Evolutionary conservation across 192 early-diverging fungal species (phyloP), one percentile per base, ranked within the genome.

Genomic region (Dimargaris xerosporica): DNA sequence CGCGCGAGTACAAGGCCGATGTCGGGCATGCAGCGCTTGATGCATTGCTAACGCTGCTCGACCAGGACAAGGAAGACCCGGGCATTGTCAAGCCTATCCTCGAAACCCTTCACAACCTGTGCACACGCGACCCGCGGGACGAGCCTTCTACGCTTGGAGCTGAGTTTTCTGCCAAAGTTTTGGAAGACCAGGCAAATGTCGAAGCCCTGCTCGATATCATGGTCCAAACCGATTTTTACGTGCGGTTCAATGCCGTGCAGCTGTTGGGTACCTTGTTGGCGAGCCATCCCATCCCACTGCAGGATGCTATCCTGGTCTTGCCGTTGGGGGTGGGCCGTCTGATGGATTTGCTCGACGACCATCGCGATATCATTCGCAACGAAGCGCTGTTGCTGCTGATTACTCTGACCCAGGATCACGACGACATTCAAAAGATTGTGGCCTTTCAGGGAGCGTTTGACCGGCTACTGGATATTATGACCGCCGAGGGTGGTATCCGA

Each of bases 401-500:
- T 59, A 79, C 89, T 0, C 78, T 99, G 48, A 94, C 94, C n/a
- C 80, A 88, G 55, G 82, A 75, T 46, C 94, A 95, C 71, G 88
- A 91, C 12, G 94, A 97, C 61, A 88, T 99, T 28, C 96, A 99
- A 76, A 97, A 99, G 78, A 91, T 99, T 64, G 89, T 99, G 53
- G 95, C 96, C 16, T 99, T 99, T 75, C 91, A 97, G 62, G 94
- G 91, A 65, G 91, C 93, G 5, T 99, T 99, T 74, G 96, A 99
- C 61, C 78, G 86, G 11, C 73, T 99, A 25, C 73, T 99, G 56
- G 77, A 75, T 2, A 91, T 97, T 54, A 88, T 96, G 62, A 68
- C 84, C 54, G 91, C 92, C 39, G 93, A 97, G 66, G 93, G 90
- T 41, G 92, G 88, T 10, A 86, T 89, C 28, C 85, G 88, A 23